Percentiles rank a stretch among this genome's conserved stretches.
Evolutionary conservation across 2,329 filamentous ascomycete species (phyloP).

Genomic region (Nectriaceae sp.): DNA sequence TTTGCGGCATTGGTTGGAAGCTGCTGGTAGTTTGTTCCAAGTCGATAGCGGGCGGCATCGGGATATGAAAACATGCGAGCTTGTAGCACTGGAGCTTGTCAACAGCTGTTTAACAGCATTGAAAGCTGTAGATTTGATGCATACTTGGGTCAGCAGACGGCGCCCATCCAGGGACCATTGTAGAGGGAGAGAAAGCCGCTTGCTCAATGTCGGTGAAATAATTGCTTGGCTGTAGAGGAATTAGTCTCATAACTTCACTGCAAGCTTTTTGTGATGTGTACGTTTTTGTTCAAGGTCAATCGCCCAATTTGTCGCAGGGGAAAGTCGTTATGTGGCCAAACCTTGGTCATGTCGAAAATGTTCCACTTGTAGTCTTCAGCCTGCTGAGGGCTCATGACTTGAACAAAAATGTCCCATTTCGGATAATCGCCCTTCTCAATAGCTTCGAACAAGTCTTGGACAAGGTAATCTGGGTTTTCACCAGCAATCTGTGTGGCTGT

Average conservation of each 20-base stretch:
- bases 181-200: slow-evolving; percentile 65
- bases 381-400: slow-evolving; percentile 54
- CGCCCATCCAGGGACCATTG: slow-evolving; percentile 65
- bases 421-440: slow-evolving; percentile 48
- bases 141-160: slow-evolving; percentile 59
- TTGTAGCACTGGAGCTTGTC: slow-evolving; percentile 46
- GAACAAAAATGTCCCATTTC: slow-evolving; percentile 53
- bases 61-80: slow-evolving; percentile 62
- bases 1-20: slow-evolving; percentile 37
- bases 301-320: slow-evolving; percentile 51
- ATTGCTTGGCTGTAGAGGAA: slow-evolving; percentile 44
- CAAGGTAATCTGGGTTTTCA: slow-evolving; percentile 49
- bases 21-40: slow-evolving; percentile 56
- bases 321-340: slow-evolving; percentile 53
- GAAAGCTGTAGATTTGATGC: not conserved
- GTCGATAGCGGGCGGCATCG: slow-evolving; percentile 63
- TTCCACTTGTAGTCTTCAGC: slow-evolving; percentile 49
- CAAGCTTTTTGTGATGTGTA: too few species aligned
- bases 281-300: slow-evolving; percentile 47
- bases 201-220: slow-evolving; percentile 73
- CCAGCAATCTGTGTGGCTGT: slow-evolving; percentile 40
- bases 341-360: slow-evolving; percentile 59
- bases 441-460: slow-evolving; percentile 32
- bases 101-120: not conserved
- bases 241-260: not conserved